phyloP scores from a whole-genome alignment of 1,284 basidiomycete species.

The Moesziomyces sp. region DNA sequence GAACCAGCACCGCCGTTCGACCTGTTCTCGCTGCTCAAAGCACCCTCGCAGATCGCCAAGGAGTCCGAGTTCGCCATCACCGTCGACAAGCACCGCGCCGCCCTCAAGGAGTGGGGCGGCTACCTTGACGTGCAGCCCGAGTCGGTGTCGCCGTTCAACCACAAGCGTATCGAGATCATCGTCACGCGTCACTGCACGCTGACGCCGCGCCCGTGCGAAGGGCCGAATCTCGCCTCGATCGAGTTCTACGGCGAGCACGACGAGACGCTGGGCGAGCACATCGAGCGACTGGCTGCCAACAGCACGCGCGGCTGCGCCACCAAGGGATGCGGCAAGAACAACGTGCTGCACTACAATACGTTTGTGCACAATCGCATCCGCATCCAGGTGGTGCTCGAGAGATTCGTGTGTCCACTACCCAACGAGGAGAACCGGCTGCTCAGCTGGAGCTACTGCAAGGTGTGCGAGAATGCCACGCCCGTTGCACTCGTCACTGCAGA shows the following conservation, averaged over 20 bases:
- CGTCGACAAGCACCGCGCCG: constrained; percentile 35
- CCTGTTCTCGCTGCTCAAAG: constrained; percentile 39
- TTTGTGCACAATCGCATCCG: constrained; percentile 89
- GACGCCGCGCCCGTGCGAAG: constrained; percentile 70
- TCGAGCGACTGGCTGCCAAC: constrained; percentile 82
- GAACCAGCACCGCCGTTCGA: constrained; percentile 30
- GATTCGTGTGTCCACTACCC: constrained; percentile 67
- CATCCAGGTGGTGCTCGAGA: constrained; percentile 75
- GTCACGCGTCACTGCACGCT: constrained; percentile 79
- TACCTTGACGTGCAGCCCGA: constrained; percentile 69
- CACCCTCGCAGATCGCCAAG: constrained; percentile 42
- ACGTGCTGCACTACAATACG: constrained; percentile 85
- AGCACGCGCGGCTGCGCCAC: constrained; percentile 78
- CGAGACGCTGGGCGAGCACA: constrained; percentile 88
- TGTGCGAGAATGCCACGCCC: constrained; percentile 72
- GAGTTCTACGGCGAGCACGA: constrained; percentile 94
- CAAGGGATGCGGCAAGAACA: constrained; percentile 83
- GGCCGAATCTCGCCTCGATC: constrained; percentile 75
- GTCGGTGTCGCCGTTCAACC: constrained; percentile 84
- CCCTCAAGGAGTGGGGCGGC: constrained; percentile 45
- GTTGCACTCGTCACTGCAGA: constrained; percentile 91
- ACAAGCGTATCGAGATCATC: constrained; percentile 84
- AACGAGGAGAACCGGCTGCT: constrained; percentile 78
- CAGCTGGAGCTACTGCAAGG: constrained; percentile 90
- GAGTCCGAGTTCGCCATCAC: constrained; percentile 47